These are phyloP conservation scores for Plantago rigida DNA, from an alignment of 305 asterid genomes.

Conservation along the genomic window DNA sequence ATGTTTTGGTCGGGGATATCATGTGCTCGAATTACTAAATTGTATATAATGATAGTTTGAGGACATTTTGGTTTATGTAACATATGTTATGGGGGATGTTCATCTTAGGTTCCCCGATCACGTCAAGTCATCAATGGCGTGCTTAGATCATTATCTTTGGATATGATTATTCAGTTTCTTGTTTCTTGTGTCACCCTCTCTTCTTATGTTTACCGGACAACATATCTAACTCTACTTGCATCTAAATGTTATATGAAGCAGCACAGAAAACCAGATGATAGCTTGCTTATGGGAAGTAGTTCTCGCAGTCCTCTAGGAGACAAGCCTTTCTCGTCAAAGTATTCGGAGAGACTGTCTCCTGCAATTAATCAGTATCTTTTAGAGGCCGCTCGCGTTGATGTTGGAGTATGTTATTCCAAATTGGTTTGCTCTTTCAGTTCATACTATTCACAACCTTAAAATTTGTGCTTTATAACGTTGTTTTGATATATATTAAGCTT, in stretches of 20 bases:
- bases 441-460: conserved; percentile 16
- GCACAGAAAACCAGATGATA: conserved; percentile 82
- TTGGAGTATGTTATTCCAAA: conserved; percentile 59
- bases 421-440: conserved; percentile 24
- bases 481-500: conserved; percentile 25
- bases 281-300: conserved; percentile 79
- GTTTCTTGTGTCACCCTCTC: no score
- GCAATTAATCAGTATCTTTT: conserved; percentile 86
- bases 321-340: conserved; percentile 71
- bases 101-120: no score
- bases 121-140: no score
- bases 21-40: no score
- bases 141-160: no score
- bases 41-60: no score
- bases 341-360: conserved; percentile 93
- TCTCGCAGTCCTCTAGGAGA: conserved; percentile 85
- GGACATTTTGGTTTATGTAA: no score
- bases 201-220: conserved; percentile 2
- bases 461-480: conserved; percentile 12
- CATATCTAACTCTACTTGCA: conserved; percentile 19
- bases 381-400: conserved; percentile 95
- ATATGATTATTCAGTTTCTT: no score
- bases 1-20: neutral
- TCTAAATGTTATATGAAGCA: conserved; percentile 37
- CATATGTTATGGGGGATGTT: no score